Conservation (phyloP, 805 yeast genomes). For the Candida sakaeoensis region DNA sequence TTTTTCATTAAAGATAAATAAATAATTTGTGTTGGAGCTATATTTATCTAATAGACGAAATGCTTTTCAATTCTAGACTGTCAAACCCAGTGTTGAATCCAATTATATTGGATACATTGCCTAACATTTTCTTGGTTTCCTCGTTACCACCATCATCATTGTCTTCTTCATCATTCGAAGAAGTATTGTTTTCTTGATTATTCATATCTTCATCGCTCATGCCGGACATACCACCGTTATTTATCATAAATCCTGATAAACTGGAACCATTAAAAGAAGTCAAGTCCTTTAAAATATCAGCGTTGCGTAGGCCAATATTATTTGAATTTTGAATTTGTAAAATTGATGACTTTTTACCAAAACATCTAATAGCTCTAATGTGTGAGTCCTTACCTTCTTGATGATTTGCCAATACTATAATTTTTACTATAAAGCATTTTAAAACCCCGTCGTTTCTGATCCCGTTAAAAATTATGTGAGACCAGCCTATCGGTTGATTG, state of each 20-base stretch:
- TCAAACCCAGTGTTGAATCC: conserved; percentile 44
- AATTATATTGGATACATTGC: conserved; percentile 34
- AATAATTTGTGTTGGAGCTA: not conserved
- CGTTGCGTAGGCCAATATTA: not conserved
- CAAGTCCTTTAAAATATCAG: conserved; percentile 20
- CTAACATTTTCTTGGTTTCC: conserved; percentile 23
- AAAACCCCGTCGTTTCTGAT: conserved; percentile 53
- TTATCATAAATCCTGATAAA: conserved; percentile 28
- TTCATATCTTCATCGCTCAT: conserved; percentile 3
- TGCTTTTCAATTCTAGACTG: conserved; percentile 32
- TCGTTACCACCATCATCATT: conserved; percentile 15
- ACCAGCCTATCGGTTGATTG: conserved; percentile 76
- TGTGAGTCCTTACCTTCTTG: conserved; percentile 97
- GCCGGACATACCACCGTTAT: conserved; percentile 13
- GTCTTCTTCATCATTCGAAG: no score
- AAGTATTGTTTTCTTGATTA: conserved; percentile 11
- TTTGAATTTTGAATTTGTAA: conserved; percentile 1
- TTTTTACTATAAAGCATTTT: conserved; percentile 61
- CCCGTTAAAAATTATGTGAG: conserved; percentile 55
- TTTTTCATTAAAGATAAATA: conserved; percentile 68
- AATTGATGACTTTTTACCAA: conserved; percentile 28
- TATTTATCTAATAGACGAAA: conserved; percentile 27
- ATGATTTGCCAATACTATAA: conserved; percentile 70
- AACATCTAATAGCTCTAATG: conserved; percentile 67
- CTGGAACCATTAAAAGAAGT: conserved; percentile 24